Evolutionary conservation across 1,284 basidiomycete genomes (phyloP), one percentile per base, ranked within the genome.

Genomic region (Stygiomarasmius scandens): DNA sequence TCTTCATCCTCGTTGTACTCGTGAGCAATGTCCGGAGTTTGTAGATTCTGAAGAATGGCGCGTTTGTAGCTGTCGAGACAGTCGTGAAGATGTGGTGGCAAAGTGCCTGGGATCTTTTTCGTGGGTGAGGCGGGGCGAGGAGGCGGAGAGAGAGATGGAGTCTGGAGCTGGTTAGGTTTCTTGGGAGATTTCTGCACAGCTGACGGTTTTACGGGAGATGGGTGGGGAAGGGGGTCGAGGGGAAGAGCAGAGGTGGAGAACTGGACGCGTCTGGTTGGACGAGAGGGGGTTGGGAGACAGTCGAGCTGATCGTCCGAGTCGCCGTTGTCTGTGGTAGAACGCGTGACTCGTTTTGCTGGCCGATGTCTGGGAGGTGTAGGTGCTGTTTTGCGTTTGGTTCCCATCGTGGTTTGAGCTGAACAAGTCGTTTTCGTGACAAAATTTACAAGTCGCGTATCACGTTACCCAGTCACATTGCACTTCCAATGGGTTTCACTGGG

Each of bases 401-500:
- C 69, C 77, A 79, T 82, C 34, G 49, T 47, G 54, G 56, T 48
- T 27, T 32, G 48, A n/a, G 23, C 29, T 6, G 34, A 60, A 29
- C 32, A 54, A 51, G 66, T 64, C 63, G 68, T 67, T 16, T 45
- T 54, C 25, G 29, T 29, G 6, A 27, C 22, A 38, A 8, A 19
- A 12, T 51, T 36, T 8, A 51, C 11, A 1, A 29, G 23, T 29
- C 23, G 19, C 32, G 36, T 32, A 36, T 10, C 52, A 54, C 48
- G 56, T 58, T 45, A 47, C 36, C 12, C 49, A 24, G 19, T 24
- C 32, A 53, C 55, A 45, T n/a, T 16, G 29, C 29, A 32, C 29
- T 32, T 32, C 16, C 9, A n/a, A 86, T 88, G 85, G 86, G 86
- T 20, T 85, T 87, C 54, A 88, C 86, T 56, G 85, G 84, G 85